These are phyloP conservation scores for Gossypium australe DNA, from an alignment of 345 rosid genomes.

Conservation along the genomic window DNA sequence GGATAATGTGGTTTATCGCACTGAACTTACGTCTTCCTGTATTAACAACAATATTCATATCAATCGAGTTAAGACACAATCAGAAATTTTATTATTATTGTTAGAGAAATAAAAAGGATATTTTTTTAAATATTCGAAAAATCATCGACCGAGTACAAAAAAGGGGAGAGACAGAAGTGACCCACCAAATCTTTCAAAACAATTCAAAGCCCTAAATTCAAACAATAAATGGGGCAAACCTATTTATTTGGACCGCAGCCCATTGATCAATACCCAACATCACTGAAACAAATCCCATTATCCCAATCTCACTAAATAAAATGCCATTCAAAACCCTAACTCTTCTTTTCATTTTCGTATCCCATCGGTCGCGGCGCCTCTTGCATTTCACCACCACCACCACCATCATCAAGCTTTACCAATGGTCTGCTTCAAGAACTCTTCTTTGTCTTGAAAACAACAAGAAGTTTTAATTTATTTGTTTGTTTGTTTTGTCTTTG, in stretches of 20 bases:
- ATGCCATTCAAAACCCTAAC: conserved; percentile 38
- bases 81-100: too few species aligned
- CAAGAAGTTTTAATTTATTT: neutral
- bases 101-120: too few species aligned
- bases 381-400: neutral
- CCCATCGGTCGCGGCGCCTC: conserved; percentile 7
- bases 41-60: too few species aligned
- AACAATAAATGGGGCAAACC: neutral
- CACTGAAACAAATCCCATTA: neutral
- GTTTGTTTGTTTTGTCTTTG: conserved; percentile 4
- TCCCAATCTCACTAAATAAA: conserved; percentile 12
- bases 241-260: neutral
- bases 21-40: rapidly evolving
- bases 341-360: neutral
- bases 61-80: too few species aligned
- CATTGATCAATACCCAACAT: neutral
- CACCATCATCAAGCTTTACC: neutral
- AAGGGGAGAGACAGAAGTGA: too few species aligned
- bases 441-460: neutral
- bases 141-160: too few species aligned
- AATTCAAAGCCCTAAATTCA: neutral
- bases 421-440: conserved; percentile 32
- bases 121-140: too few species aligned
- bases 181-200: too few species aligned
- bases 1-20: too few species aligned